Percentiles rank a stretch among this genome's conserved stretches.
phyloP scores from a whole-genome alignment of 176 grass and related monocot genomes.

The Carex kokanica region DNA sequence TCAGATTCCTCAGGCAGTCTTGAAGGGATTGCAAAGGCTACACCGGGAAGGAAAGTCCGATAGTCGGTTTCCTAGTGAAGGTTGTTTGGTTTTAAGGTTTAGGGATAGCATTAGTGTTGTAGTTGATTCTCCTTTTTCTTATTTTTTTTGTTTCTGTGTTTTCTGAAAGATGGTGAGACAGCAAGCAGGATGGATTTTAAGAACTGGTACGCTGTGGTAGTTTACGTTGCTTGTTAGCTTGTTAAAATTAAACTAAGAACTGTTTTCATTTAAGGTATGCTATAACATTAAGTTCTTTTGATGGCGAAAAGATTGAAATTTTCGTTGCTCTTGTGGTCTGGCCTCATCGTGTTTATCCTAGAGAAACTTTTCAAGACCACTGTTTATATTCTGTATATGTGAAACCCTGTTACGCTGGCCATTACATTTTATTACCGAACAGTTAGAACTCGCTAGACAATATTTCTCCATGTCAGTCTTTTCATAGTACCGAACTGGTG shows the following conservation, averaged over 20 bases:
- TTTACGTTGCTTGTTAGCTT: slow-evolving; percentile 16
- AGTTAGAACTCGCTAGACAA: too few relatives aligned
- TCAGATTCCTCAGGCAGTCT: slow-evolving; percentile 73
- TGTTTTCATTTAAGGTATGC: slow-evolving; percentile 1
- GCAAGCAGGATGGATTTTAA: not conserved
- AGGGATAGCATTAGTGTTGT: slow-evolving; percentile 1
- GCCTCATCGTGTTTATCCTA: too few relatives aligned
- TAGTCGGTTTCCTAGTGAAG: slow-evolving; percentile 10
- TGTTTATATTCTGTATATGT: too few relatives aligned
- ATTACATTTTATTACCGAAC: too few relatives aligned
- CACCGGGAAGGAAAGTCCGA: not conserved
- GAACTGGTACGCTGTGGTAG: not conserved
- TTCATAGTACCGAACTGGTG: too few relatives aligned
- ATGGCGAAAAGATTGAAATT: too few relatives aligned
- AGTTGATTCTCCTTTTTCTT: slow-evolving; percentile 1
- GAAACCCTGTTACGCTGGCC: too few relatives aligned
- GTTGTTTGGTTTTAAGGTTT: not conserved
- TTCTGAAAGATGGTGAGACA: slow-evolving; percentile 1
- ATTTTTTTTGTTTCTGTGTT: not conserved
- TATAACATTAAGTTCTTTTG: not conserved
- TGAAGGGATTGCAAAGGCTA: slow-evolving; percentile 6
- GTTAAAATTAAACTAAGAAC: slow-evolving; percentile 7
- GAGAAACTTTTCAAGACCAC: too few relatives aligned
- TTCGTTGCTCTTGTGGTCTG: too few relatives aligned
- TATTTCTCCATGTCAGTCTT: too few relatives aligned